Base-by-base conservation (phyloP, 2,329 filamentous ascomycete species). In the Fonsecaea multimorphosa region DNA sequence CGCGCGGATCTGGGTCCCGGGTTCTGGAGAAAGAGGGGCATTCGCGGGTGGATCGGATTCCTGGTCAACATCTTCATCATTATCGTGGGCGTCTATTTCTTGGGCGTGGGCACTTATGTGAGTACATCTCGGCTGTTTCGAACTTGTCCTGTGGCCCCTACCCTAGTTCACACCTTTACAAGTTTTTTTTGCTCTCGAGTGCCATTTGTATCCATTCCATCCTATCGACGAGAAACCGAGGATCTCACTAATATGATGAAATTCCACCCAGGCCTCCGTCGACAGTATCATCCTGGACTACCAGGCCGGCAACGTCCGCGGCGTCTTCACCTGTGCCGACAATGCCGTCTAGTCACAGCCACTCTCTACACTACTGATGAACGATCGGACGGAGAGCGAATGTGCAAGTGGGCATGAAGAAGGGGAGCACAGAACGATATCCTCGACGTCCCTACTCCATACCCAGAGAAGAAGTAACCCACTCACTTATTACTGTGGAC, bases 31-130 rank as follows among this genome's bases (percentile, higher is more conserved):
- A 76, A 75, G 11, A 74, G 79, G n/a, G 79, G 78, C 6, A 72
- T 80, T 60, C 74, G 76, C 6, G 80, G 80, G 51, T 81, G 78
- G 79, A 34, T 78, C 40, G 79, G 79, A 4, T 75, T 77, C 34
- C 68, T 78, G 0, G 76, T 95, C 60, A 97, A 97, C 74, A 74
- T 92, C 16, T 71, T 87, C 68, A 86, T 97, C 65, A 93, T 95
- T 64, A 31, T 84, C 1, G 86, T 90, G 19, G 93, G 93, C 0
- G 59, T 96, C n/a, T 87, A 93, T 71, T 96, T 96, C 81, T 78
- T 97, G 55, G 88, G 84, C 0, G 91, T 84, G 0, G 93, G 93
- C 40, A 97, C 93, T 2, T 97, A 97, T 72, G 80, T 82, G 70
- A 79, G 80, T 68, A 6, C n/a, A 6, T 24, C 11, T n/a, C n/a